A percentile compares a stretch with the other conserved stretches of the same genome.
These are phyloP conservation scores for Talaromyces nanjingensis DNA, from an alignment of 495 filamentous ascomycete species.

Conservation along the genomic window DNA sequence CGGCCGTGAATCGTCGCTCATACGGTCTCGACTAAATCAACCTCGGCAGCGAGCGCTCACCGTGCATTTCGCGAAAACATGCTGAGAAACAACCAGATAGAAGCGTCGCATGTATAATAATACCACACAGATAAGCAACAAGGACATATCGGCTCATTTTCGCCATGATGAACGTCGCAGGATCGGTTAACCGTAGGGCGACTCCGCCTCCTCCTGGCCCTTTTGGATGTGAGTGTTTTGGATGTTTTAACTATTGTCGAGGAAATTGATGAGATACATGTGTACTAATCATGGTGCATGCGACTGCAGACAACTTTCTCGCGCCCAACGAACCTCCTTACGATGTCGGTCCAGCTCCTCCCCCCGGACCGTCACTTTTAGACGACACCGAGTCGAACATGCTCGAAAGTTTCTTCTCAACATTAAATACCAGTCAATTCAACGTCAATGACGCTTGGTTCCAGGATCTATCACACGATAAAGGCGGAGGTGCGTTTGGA, in stretches of 20 bases:
- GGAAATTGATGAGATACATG: neutral
- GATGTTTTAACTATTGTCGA: neutral
- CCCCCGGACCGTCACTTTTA: slow-evolving; percentile 53
- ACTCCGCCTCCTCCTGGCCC: slow-evolving; percentile 34
- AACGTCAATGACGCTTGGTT: slow-evolving; percentile 40
- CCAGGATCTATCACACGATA: slow-evolving; percentile 28
- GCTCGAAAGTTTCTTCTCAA: slow-evolving; percentile 57
- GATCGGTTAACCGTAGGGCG: slow-evolving; percentile 18
- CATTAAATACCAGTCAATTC: slow-evolving; percentile 49
- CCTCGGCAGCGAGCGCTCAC: neutral
- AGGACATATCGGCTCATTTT: neutral
- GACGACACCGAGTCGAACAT: slow-evolving; percentile 54
- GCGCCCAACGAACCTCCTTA: slow-evolving; percentile 43
- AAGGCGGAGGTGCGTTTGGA: slow-evolving; percentile 34
- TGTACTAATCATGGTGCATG: neutral
- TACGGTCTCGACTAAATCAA: neutral
- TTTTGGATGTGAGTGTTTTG: slow-evolving; percentile 52
- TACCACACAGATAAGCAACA: neutral
- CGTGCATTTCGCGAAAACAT: neutral
- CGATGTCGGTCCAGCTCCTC: slow-evolving; percentile 48
- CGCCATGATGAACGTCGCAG: slow-evolving; percentile 29
- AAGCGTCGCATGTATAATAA: neutral
- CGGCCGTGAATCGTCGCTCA: neutral
- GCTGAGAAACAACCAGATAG: neutral
- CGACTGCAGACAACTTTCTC: slow-evolving; percentile 23